These are phyloP conservation scores for Sideroxylon spinosum DNA, from an alignment of 179 eudicot genomes.

Conservation along the genomic window DNA sequence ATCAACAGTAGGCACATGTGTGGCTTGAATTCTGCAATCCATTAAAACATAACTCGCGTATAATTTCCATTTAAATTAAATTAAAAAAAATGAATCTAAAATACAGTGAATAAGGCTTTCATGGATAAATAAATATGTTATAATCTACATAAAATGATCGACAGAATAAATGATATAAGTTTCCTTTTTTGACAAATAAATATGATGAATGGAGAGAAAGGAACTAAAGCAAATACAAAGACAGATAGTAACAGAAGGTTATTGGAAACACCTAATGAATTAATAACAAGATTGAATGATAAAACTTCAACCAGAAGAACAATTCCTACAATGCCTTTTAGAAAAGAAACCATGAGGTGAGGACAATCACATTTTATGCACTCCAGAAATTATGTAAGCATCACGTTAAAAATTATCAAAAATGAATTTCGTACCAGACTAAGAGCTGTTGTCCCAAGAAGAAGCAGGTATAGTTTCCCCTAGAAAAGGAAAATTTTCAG, in stretches of 20 bases:
- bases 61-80: too few relatives aligned
- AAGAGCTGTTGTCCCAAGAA: slow-evolving; percentile 76
- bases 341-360: not conserved
- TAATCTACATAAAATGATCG: not conserved
- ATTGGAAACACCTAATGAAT: not conserved
- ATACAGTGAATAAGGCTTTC: not conserved
- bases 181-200: not conserved
- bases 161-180: not conserved
- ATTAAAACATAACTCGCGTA: not conserved
- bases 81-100: not conserved
- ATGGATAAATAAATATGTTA: too few relatives aligned
- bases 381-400: not conserved
- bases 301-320: not conserved
- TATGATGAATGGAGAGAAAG: not conserved
- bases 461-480: slow-evolving; percentile 59
- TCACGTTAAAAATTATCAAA: not conserved
- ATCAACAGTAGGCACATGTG: not conserved
- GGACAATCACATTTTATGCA: not conserved
- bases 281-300: not conserved
- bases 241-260: not conserved
- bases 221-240: not conserved
- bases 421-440: slow-evolving; percentile 41
- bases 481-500: slow-evolving; percentile 20
- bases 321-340: not conserved
- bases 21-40: too few relatives aligned